Evolutionary conservation across 1,284 basidiomycete genomes (phyloP), one percentile per base, ranked within the genome.

Genomic region (Rhodotorula sp.): DNA sequence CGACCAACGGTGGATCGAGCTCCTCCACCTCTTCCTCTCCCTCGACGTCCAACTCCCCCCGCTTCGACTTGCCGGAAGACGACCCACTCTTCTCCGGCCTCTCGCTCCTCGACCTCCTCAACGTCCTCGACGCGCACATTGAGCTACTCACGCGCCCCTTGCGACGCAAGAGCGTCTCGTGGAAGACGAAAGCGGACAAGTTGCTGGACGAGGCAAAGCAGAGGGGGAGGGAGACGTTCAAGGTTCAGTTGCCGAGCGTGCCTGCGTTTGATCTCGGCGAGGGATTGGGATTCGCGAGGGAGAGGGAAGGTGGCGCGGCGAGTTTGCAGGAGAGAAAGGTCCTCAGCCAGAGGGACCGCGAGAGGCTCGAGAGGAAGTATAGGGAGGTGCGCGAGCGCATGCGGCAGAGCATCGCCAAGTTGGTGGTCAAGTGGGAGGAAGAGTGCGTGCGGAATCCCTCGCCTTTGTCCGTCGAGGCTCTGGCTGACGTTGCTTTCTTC

Each of bases 401-500:
- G 30, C 64, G 67, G 52, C 68, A 72, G 22, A 65, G 72, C 51
- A 27, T 77, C 24, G 60, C 65, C 32, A 72, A 67, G 46, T 54
- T 78, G 24, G 63, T 70, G 53, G 58, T 68, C 39, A 76, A 74
- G 63, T 79, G 78, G 78, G 77, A 78, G 56, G 77, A 79, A 58
- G 74, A 71, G 74, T 75, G 62, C 64, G 76, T 76, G 4, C 19
- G 10, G 11, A n/a, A 5, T 13, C 20, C 30, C n/a, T 17, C 8
- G 9, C 19, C 2, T 32, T 47, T 4, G 19, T 54, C 13, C n/a
- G 51, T 17, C 44, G 39, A 34, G 27, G 22, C 10, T 1, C 17
- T 13, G 9, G 24, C 39, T 32, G 36, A 47, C 39, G 10, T 11
- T 36, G 36, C 27, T 30, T 19, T 20, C 30, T 13, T 4, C 24